Evolutionary conservation across 805 yeast genomes (phyloP).

Genomic region (Nadsonia fulvescens): DNA sequence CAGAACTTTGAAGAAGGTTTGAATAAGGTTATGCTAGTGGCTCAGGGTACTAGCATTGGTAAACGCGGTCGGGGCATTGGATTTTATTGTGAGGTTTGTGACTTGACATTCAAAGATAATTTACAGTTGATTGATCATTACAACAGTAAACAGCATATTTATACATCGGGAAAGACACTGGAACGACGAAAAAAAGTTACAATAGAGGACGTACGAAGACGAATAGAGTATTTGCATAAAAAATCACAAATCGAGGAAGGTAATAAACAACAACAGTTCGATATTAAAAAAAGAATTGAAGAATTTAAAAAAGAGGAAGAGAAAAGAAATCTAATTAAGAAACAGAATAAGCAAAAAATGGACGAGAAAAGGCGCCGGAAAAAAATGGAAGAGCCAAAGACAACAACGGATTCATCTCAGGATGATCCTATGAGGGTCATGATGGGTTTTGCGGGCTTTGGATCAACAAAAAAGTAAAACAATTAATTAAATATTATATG

Average conservation of each 20-base stretch:
- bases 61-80: constrained; percentile 50
- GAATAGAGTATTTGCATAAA: constrained; percentile 21
- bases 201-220: constrained; percentile 28
- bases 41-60: constrained; percentile 19
- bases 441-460: constrained; percentile 50
- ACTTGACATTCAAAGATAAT: constrained; percentile 66
- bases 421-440: constrained; percentile 17
- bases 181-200: constrained; percentile 24
- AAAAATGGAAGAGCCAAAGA: constrained; percentile 11
- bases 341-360: constrained; percentile 4
- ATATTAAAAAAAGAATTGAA: constrained; percentile 25
- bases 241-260: constrained; percentile 13
- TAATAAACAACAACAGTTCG: constrained; percentile 14
- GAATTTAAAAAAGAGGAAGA: constrained; percentile 21
- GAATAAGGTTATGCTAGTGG: constrained; percentile 19
- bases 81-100: constrained; percentile 68
- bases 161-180: constrained; percentile 20
- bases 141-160: constrained; percentile 46
- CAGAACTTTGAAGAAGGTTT: constrained; percentile 17
- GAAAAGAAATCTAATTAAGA: constrained; percentile 4
- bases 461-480: constrained; percentile 23
- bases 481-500: constrained; percentile 11
- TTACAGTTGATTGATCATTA: constrained; percentile 69
- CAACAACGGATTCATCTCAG: no score
- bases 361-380: constrained; percentile 8